Percentiles rank a stretch among this genome's conserved stretches.
phyloP scores from a whole-genome alignment of 2,329 filamentous ascomycete genomes.

The Talaromyces atroroseus region DNA sequence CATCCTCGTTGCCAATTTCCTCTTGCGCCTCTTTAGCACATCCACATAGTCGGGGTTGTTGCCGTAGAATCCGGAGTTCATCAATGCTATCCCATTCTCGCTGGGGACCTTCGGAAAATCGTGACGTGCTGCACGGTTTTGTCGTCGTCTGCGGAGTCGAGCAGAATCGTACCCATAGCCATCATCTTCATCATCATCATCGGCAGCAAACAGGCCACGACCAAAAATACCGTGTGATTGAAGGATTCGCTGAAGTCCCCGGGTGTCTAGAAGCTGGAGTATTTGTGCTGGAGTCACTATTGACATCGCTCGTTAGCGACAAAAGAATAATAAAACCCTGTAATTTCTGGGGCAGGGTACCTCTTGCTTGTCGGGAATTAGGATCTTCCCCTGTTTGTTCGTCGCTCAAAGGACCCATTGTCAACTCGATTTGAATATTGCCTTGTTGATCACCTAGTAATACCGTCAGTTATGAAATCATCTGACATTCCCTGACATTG shows the following conservation, averaged over 20 bases:
- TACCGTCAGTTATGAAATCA: neutral
- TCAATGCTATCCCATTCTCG: slow-evolving; percentile 67
- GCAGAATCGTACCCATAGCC: slow-evolving; percentile 12
- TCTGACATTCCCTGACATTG: neutral
- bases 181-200: slow-evolving; percentile 25
- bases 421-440: slow-evolving; percentile 27
- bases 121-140: slow-evolving; percentile 40
- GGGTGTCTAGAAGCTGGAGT: slow-evolving; percentile 50
- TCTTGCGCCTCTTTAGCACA: slow-evolving; percentile 51
- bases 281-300: slow-evolving; percentile 41
- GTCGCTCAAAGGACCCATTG: slow-evolving; percentile 21
- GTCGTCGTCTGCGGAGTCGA: slow-evolving; percentile 23
- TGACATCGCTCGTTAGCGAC: slow-evolving; percentile 6
- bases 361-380: slow-evolving; percentile 11
- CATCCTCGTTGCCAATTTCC: slow-evolving; percentile 60
- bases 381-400: slow-evolving; percentile 16
- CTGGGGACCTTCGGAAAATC: slow-evolving; percentile 81
- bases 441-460: slow-evolving; percentile 17
- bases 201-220: slow-evolving; percentile 23
- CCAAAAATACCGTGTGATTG: slow-evolving; percentile 27
- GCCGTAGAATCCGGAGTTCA: slow-evolving; percentile 79
- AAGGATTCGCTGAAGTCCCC: slow-evolving; percentile 51
- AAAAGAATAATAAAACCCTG: neutral
- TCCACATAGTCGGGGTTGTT: slow-evolving; percentile 54
- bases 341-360: neutral